phyloP scores from a whole-genome alignment of 176 grass and related monocot genomes.

The Rhynchospora pubera region DNA sequence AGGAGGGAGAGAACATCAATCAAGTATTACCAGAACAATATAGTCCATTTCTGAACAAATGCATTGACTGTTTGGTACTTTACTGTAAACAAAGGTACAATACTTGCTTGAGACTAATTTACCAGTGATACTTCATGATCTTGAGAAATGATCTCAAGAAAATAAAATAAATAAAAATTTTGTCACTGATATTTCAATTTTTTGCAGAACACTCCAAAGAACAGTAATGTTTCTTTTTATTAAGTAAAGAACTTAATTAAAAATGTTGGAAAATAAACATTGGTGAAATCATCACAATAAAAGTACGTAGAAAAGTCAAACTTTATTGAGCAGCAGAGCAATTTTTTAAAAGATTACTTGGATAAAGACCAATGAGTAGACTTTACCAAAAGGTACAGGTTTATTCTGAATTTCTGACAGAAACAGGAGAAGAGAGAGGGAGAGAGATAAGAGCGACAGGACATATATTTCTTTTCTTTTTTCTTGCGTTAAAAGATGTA shows the following conservation, averaged over 20 bases:
- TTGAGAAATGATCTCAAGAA: not conserved
- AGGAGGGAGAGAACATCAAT: not conserved
- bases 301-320: not conserved
- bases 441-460: not conserved
- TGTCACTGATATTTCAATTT: not conserved
- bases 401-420: not conserved
- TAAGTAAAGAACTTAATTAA: not conserved
- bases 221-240: not conserved
- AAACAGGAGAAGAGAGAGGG: not conserved
- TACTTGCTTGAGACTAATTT: not conserved
- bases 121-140: not conserved
- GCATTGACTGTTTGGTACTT: not conserved
- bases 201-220: not conserved
- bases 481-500: conserved; percentile 2
- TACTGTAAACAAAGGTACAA: not conserved
- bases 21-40: not conserved
- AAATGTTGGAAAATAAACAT: not conserved
- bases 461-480: conserved; percentile 5
- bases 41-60: not conserved
- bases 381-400: not conserved
- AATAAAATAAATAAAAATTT: not conserved
- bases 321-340: too few species aligned
- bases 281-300: not conserved
- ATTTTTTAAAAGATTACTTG: too few species aligned
- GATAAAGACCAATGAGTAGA: not conserved